These are phyloP conservation scores for Hordeum marinum DNA, from an alignment of 176 grass and related monocot genomes.

Conservation along the genomic window DNA sequence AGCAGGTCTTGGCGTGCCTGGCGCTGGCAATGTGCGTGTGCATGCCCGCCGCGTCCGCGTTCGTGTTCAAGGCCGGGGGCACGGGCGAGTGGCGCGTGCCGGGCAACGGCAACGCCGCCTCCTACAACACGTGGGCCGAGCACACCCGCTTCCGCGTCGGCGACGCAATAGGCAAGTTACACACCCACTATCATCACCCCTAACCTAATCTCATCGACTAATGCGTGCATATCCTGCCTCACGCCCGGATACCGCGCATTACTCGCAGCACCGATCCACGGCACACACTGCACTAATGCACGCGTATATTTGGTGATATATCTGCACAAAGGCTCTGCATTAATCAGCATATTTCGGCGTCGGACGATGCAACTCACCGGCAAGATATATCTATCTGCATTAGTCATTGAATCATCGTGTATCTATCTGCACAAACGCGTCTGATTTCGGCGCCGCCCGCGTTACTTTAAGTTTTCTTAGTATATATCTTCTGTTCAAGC, in stretches of 20 bases:
- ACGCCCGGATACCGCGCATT: not conserved
- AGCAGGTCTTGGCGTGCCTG: conserved; percentile 33
- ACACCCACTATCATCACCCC: no score
- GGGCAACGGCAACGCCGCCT: conserved; percentile 5
- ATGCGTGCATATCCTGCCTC: not conserved
- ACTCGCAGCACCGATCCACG: not conserved
- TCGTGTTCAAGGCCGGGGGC: conserved; percentile 73
- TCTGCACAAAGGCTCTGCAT: not conserved
- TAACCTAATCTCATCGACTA: not conserved
- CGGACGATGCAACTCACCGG: no score
- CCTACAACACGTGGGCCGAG: conserved; percentile 77
- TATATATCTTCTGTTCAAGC: no score
- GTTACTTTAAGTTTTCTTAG: no score
- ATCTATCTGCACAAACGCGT: no score
- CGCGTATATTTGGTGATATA: no score
- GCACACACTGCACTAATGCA: not conserved
- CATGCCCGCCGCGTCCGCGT: conserved; percentile 38
- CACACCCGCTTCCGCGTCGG: conserved; percentile 70
- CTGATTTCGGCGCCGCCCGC: no score
- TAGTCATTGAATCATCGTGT: no score
- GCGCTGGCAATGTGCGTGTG: conserved; percentile 12
- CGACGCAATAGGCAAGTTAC: conserved; percentile 56
- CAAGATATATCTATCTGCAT: no score
- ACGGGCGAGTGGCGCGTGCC: conserved; percentile 57
- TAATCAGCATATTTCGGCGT: not conserved